phyloP scores from a whole-genome alignment of 208 protist genomes.

The Vickermania ingenoplastis region DNA sequence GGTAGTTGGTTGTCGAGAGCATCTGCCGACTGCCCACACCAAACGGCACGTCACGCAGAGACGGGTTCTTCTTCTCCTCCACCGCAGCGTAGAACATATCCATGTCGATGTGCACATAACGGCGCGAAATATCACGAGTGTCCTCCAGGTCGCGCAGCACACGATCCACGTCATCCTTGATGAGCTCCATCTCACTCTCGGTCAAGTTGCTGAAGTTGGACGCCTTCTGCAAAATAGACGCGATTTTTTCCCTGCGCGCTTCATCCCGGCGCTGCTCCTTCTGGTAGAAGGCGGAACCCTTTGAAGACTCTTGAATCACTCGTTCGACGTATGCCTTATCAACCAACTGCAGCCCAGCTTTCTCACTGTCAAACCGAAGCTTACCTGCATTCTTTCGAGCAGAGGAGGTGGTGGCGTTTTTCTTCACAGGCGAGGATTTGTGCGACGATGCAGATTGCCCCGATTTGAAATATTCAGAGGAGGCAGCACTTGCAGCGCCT shows the following conservation, averaged over 20 bases:
- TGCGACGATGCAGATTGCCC: not conserved
- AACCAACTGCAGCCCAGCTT: slow-evolving; percentile 70
- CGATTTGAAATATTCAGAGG: not conserved
- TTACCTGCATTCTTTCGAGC: slow-evolving; percentile 24
- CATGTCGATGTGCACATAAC: slow-evolving; percentile 84
- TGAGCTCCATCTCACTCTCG: slow-evolving; percentile 21
- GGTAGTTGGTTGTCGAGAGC: slow-evolving; percentile 95
- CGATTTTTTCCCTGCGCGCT: slow-evolving; percentile 37
- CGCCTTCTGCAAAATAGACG: slow-evolving; percentile 39
- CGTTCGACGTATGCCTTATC: slow-evolving; percentile 75
- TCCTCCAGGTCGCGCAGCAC: slow-evolving; percentile 60
- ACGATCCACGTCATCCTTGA: slow-evolving; percentile 35
- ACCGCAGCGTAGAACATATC: slow-evolving; percentile 93
- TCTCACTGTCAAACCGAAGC: slow-evolving; percentile 61
- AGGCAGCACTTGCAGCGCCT: not conserved
- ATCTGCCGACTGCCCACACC: slow-evolving; percentile 90
- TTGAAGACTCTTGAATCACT: slow-evolving; percentile 67
- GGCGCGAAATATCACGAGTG: slow-evolving; percentile 41
- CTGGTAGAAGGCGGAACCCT: slow-evolving; percentile 64
- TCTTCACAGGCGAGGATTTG: not conserved
- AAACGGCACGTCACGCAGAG: slow-evolving; percentile 84
- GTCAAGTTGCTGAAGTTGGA: slow-evolving; percentile 37
- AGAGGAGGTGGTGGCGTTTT: not conserved
- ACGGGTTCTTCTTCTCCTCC: slow-evolving; percentile 89
- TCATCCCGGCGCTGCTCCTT: slow-evolving; percentile 70